Percentiles rank a stretch among this genome's conserved stretches.
phyloP scores from a whole-genome alignment of 2,329 filamentous ascomycete genomes.

The Alternaria brassicae region DNA sequence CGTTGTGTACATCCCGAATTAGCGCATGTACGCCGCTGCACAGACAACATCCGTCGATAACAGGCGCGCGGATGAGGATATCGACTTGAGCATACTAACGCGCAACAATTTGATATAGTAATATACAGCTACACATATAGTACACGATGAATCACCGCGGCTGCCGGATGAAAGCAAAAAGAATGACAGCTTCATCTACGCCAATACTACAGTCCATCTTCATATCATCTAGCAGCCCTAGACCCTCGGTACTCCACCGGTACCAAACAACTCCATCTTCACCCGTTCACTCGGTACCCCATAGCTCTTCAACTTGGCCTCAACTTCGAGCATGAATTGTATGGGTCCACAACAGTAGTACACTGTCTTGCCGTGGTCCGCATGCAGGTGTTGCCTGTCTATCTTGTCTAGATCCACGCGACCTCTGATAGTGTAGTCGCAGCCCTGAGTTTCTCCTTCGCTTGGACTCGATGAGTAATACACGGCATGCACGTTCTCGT shows the following conservation, averaged over 20 bases:
- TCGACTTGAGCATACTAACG: neutral
- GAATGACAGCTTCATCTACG: neutral
- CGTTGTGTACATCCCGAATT: constrained; percentile 6
- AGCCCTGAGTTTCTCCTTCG: constrained; percentile 55
- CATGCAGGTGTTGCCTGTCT: constrained; percentile 62
- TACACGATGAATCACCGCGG: neutral
- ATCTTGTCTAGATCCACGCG: constrained; percentile 66
- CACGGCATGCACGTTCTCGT: constrained; percentile 59
- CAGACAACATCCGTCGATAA: constrained; percentile 3
- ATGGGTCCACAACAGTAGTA: constrained; percentile 78
- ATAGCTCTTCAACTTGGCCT: constrained; percentile 59
- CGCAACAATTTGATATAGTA: neutral
- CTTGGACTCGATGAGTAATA: constrained; percentile 65
- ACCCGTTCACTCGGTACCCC: constrained; percentile 67
- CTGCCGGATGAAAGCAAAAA: constrained; percentile 6
- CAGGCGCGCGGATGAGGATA: constrained; percentile 1
- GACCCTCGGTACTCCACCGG: constrained; percentile 45
- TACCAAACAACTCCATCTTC: constrained; percentile 70
- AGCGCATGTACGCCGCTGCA: constrained; percentile 11
- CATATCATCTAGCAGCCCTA: constrained; percentile 24
- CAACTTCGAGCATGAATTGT: constrained; percentile 70
- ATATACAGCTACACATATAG: neutral
- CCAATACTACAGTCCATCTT: neutral
- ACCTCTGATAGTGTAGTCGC: constrained; percentile 66
- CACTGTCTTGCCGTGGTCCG: constrained; percentile 62